Evolutionary conservation across 108 stramenopile genomes (phyloP).

Genomic region (Cylindrotheca closterium): DNA sequence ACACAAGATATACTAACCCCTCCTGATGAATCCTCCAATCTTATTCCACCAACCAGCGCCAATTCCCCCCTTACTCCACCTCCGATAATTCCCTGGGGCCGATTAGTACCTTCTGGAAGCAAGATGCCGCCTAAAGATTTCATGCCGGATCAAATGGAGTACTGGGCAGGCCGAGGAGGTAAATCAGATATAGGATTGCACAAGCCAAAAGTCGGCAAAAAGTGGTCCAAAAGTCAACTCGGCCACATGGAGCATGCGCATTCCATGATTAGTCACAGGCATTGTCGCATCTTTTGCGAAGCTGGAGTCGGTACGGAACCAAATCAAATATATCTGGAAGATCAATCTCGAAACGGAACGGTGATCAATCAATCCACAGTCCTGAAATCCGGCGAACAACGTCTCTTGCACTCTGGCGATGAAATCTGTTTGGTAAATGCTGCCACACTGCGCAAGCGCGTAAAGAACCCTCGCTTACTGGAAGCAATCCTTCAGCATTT

Average conservation of each 20-base stretch:
- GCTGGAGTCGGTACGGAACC: not conserved
- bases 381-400: constrained; percentile 68
- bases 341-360: constrained; percentile 92
- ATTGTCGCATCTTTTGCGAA: constrained; percentile 60
- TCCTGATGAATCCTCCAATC: constrained; percentile 21
- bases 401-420: constrained; percentile 89
- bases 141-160: constrained; percentile 18
- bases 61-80: constrained; percentile 50
- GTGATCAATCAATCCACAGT: constrained; percentile 74
- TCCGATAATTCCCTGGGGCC: constrained; percentile 54
- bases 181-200: too few species aligned
- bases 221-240: constrained; percentile 39
- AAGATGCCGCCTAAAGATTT: constrained; percentile 17
- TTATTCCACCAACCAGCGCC: constrained; percentile 5
- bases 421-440: constrained; percentile 90
- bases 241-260: constrained; percentile 66
- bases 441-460: constrained; percentile 49
- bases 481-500: constrained; percentile 53
- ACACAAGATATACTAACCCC: constrained; percentile 7
- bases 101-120: constrained; percentile 44
- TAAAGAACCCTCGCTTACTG: constrained; percentile 28
- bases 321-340: constrained; percentile 75
- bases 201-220: constrained; percentile 49
- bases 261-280: constrained; percentile 72
- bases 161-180: constrained; percentile 23